Base-by-base conservation (phyloP, 179 eudicot genomes). In the Drosera spatulata region DNA sequence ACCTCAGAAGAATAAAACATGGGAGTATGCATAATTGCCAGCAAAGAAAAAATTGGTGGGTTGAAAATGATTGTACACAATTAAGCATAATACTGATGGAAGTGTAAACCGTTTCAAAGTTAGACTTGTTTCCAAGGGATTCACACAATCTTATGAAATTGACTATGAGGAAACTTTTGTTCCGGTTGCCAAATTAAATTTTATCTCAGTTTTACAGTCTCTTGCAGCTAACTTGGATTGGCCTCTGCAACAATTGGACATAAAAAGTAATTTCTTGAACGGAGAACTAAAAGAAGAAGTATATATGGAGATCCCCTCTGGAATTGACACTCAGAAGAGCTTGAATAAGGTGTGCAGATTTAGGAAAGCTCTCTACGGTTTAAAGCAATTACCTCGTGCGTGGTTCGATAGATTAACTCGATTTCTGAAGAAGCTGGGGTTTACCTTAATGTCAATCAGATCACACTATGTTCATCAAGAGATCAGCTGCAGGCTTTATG, bases 1-100 rank as follows among this genome's bases (percentile, higher is more conserved):
- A n/a, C n/a, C n/a, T n/a, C n/a, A n/a, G n/a, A 55, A 59, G 51
- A 62, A 65, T 42, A 56, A 64, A 55, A 39, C 41, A 45, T 45
- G 10, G 49, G 49, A 45, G 10, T 6, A 6, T 10, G 6, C 49
- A 6, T 45, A 45, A 7, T 10, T 45, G 10, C 49, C 6, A 10
- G 10, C 8, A 45, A 10, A 10, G 10, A 45, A 45, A 10, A 7
- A 45, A 45, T 10, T 2, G 49, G 49, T 45, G 10, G 49, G 49
- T 7, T 45, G 49, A 6, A 45, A 45, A 45, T 7, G 49, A 45
- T 45, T 6, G 6, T 45, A 6, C 49, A 45, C 10, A 6, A 10
- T 45, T 10, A 45, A 45, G 49, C 10, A 45, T 45, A 45, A 45
- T 45, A 7, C 49, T 6, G 2, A 45, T 45, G 49, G 6, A 45